These are phyloP conservation scores for Phytophthora idaei DNA, from an alignment of 352 stramenopile species.

Conservation along the genomic window DNA sequence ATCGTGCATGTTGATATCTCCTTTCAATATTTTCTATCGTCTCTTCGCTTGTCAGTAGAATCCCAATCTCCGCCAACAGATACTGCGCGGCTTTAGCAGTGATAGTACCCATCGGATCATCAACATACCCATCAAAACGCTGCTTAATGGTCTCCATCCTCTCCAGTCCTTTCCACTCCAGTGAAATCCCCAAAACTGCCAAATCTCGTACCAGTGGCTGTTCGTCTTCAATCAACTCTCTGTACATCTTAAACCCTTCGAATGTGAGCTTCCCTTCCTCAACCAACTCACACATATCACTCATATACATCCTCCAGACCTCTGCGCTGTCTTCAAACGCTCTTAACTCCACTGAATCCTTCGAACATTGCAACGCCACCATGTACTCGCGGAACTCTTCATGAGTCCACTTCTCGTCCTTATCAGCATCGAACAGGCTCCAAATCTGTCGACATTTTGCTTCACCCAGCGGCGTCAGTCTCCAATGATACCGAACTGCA, in stretches of 20 bases:
- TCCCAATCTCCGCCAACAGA: slow-evolving; percentile 54
- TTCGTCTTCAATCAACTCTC: slow-evolving; percentile 53
- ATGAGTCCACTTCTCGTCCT: slow-evolving; percentile 59
- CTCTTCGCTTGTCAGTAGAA: slow-evolving; percentile 37
- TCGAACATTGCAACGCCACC: slow-evolving; percentile 36
- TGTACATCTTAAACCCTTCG: slow-evolving; percentile 60
- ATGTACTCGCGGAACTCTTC: slow-evolving; percentile 71
- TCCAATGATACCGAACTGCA: slow-evolving; percentile 37
- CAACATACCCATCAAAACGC: slow-evolving; percentile 60
- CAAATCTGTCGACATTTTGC: slow-evolving; percentile 62
- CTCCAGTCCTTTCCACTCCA: slow-evolving; percentile 46
- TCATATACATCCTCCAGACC: slow-evolving; percentile 74
- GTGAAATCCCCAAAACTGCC: slow-evolving; percentile 39
- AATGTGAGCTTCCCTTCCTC: slow-evolving; percentile 51
- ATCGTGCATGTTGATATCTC: slow-evolving; percentile 46
- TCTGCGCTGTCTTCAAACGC: slow-evolving; percentile 45
- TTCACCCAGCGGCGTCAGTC: slow-evolving; percentile 43
- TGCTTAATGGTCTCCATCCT: slow-evolving; percentile 25
- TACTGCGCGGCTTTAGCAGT: slow-evolving; percentile 49
- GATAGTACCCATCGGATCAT: slow-evolving; percentile 35
- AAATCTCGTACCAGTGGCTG: slow-evolving; percentile 51
- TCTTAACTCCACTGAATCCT: slow-evolving; percentile 32
- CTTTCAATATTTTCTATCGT: slow-evolving; percentile 45
- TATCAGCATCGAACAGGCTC: slow-evolving; percentile 57
- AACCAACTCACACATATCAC: slow-evolving; percentile 54